Percentiles rank a stretch among this genome's conserved stretches.
Conservation (phyloP, 2,329 filamentous ascomycete species). For the Arthroderma uncinatum region DNA sequence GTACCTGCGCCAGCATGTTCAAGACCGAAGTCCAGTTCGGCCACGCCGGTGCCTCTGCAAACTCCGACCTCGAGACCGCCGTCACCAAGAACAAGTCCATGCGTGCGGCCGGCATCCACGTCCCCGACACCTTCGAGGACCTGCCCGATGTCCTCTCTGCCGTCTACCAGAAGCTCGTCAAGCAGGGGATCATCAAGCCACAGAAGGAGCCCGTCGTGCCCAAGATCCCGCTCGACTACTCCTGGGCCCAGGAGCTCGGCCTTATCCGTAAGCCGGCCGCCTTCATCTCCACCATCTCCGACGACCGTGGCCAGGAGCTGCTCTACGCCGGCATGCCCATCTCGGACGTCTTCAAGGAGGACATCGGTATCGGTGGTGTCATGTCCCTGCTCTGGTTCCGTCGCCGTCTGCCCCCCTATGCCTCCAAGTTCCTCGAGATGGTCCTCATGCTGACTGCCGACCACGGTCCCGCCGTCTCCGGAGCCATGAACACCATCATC, state of each 20-base stretch:
- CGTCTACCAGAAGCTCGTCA: conserved; percentile 82
- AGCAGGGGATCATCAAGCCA: conserved; percentile 73
- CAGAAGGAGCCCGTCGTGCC: conserved; percentile 81
- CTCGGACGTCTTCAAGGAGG: conserved; percentile 98
- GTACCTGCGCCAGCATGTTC: conserved; percentile 98
- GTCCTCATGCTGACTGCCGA: conserved; percentile 99
- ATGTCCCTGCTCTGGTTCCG: conserved; percentile 99
- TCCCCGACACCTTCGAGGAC: conserved; percentile 94
- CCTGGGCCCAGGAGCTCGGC: conserved; percentile 97
- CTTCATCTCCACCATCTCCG: conserved; percentile 99
- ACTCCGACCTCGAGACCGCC: conserved; percentile 97
- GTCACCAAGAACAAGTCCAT: conserved; percentile 94
- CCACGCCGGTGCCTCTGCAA: conserved; percentile 96
- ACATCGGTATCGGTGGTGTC: conserved; percentile 98
- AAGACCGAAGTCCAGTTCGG: conserved; percentile 99
- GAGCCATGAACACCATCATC: conserved; percentile 99
- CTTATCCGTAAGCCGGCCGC: conserved; percentile 99
- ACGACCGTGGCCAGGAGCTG: conserved; percentile 98
- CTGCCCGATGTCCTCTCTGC: conserved; percentile 64
- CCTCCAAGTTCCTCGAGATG: conserved; percentile 99
- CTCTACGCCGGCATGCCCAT: conserved; percentile 99
- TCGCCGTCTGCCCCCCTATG: conserved; percentile 86
- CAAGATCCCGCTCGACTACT: conserved; percentile 99
- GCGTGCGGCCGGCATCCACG: conserved; percentile 86
- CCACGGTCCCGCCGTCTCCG: conserved; percentile 95